Conservation (phyloP, 2,329 filamentous ascomycete species). For the Cladosporium cucumerinum region DNA sequence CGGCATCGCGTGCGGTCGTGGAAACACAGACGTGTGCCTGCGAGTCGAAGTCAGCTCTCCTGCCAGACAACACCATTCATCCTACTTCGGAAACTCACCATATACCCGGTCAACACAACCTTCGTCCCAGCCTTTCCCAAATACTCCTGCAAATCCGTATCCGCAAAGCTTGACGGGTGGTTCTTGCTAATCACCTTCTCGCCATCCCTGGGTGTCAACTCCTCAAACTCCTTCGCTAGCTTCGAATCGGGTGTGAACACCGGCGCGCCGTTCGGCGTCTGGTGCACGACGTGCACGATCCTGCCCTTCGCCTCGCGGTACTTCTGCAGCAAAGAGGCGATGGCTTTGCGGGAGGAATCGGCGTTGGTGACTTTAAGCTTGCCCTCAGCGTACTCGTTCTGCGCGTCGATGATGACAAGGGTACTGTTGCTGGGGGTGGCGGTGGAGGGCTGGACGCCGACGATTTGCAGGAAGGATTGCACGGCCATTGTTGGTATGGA, state of each 20-base stretch:
- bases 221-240: conserved; percentile 59
- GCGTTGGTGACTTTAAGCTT: conserved; percentile 56
- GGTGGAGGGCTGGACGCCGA: conserved; percentile 55
- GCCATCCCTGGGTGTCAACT: conserved; percentile 51
- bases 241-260: conserved; percentile 62
- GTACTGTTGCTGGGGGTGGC: conserved; percentile 57
- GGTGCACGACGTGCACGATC: conserved; percentile 61
- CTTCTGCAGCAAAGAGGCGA: conserved; percentile 54
- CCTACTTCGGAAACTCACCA: conserved; percentile 36
- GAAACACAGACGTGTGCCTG: conserved; percentile 64
- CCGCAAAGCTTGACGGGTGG: conserved; percentile 58
- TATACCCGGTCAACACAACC: conserved; percentile 60
- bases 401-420: conserved; percentile 67
- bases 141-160: conserved; percentile 56
- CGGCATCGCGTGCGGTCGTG: conserved; percentile 60
- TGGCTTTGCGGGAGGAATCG: conserved; percentile 52
- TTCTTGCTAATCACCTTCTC: conserved; percentile 61
- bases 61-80: background rate
- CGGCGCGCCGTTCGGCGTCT: conserved; percentile 58
- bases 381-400: conserved; percentile 65
- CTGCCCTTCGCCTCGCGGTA: conserved; percentile 56
- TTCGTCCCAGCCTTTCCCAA: conserved; percentile 56
- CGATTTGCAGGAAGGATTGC: conserved; percentile 49
- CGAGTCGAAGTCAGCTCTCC: background rate
- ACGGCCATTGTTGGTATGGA: conserved; percentile 19